phyloP scores from a whole-genome alignment of 2,329 filamentous ascomycete species.

The Aureobasidium sp. region DNA sequence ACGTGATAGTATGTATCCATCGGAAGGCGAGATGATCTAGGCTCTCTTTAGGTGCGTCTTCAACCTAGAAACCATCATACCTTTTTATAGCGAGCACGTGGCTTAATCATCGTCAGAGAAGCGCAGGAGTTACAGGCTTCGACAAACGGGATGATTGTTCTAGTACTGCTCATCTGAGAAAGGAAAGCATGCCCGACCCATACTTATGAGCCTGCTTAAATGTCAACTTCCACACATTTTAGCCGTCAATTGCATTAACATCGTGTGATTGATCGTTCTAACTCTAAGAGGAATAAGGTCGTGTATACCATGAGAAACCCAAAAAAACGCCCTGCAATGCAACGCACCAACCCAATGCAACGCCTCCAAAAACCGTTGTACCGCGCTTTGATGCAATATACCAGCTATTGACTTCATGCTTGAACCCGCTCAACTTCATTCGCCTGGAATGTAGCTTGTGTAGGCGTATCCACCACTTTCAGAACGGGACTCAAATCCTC shows the following conservation, averaged over 20 bases:
- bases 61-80: too few relatives aligned
- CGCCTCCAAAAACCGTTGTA: neutral
- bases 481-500: neutral
- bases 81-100: too few relatives aligned
- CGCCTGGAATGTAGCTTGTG: neutral
- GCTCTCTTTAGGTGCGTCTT: too few relatives aligned
- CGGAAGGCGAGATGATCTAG: too few relatives aligned
- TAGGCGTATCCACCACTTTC: neutral
- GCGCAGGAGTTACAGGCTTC: too few relatives aligned
- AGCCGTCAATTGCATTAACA: neutral
- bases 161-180: too few relatives aligned
- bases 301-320: neutral
- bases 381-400: neutral
- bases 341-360: neutral
- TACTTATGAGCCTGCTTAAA: too few relatives aligned
- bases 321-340: neutral
- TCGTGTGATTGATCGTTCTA: neutral
- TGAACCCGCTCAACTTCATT: neutral
- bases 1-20: too few relatives aligned
- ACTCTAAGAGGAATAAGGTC: neutral
- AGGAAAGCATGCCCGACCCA: too few relatives aligned
- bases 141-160: too few relatives aligned
- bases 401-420: neutral
- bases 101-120: too few relatives aligned
- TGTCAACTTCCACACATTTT: too few relatives aligned